Evolutionary conservation across 73 alveolate species (phyloP).

Genomic region (Effrenium voratum): DNA sequence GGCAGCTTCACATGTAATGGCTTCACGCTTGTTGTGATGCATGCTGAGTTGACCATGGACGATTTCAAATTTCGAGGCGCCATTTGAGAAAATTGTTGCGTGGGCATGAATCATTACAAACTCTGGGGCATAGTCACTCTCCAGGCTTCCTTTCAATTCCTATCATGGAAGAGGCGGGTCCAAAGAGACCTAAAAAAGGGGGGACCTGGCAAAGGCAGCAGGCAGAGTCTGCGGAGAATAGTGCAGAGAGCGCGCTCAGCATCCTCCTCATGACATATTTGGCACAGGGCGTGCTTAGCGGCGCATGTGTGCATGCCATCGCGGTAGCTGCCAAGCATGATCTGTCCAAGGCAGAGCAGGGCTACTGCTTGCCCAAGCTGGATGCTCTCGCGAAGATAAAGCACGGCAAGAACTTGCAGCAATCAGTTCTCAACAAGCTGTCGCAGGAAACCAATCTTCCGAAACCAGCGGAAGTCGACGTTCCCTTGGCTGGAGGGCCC

Average conservation of each 20-base stretch:
- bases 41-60: background rate
- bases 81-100: background rate
- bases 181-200: background rate
- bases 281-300: background rate
- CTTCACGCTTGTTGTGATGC: background rate
- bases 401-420: background rate
- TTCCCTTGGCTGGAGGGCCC: background rate
- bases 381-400: background rate
- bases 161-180: background rate
- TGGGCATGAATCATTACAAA: too few species aligned
- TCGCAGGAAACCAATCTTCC: background rate
- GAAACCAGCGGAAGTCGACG: background rate
- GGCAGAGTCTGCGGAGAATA: background rate
- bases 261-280: background rate
- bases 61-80: background rate
- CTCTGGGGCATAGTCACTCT: too few species aligned
- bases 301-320: background rate
- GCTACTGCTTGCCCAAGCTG: background rate
- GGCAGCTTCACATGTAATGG: background rate
- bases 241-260: background rate
- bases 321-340: background rate
- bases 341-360: background rate
- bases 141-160: too few species aligned
- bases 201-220: background rate
- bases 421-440: background rate